Conservation (phyloP, 345 rosid species). For the Aquilaria sinensis region DNA sequence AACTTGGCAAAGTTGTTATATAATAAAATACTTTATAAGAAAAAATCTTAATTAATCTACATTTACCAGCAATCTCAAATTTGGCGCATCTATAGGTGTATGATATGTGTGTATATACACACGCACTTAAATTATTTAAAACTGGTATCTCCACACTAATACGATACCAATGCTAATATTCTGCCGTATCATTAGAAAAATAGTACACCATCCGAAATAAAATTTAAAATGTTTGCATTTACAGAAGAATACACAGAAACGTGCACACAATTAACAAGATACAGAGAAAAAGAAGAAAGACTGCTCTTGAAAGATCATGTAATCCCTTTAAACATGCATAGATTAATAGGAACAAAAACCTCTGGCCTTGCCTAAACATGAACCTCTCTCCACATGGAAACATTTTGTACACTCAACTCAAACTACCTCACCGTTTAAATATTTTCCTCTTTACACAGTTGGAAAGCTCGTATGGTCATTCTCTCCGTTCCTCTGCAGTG, state of each 20-base stretch:
- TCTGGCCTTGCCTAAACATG: slow-evolving; percentile 38
- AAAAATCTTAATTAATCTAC: too few species aligned
- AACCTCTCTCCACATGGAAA: slow-evolving; percentile 50
- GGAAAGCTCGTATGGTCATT: slow-evolving; percentile 25
- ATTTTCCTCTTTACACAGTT: slow-evolving; percentile 56
- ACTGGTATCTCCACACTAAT: too few species aligned
- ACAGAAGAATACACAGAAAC: background rate
- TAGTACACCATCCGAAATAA: too few species aligned
- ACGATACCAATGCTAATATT: too few species aligned
- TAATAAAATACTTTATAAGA: too few species aligned
- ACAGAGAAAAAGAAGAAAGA: slow-evolving; percentile 15
- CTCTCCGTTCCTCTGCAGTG: slow-evolving; percentile 26
- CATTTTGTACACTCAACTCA: slow-evolving; percentile 44
- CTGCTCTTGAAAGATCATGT: slow-evolving; percentile 7
- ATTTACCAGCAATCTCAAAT: too few species aligned
- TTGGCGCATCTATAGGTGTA: too few species aligned
- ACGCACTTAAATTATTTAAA: too few species aligned
- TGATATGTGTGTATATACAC: too few species aligned
- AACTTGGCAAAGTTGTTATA: too few species aligned
- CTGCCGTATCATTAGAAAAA: too few species aligned
- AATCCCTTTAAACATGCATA: slow-evolving; percentile 34
- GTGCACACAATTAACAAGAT: background rate
- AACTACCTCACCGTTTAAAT: slow-evolving; percentile 33
- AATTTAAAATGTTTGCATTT: background rate
- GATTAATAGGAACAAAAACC: slow-evolving; percentile 6